Percentiles rank a stretch among this genome's conserved stretches.
Conservation (phyloP, 495 filamentous ascomycete species). For the Usnea hakonensis region DNA sequence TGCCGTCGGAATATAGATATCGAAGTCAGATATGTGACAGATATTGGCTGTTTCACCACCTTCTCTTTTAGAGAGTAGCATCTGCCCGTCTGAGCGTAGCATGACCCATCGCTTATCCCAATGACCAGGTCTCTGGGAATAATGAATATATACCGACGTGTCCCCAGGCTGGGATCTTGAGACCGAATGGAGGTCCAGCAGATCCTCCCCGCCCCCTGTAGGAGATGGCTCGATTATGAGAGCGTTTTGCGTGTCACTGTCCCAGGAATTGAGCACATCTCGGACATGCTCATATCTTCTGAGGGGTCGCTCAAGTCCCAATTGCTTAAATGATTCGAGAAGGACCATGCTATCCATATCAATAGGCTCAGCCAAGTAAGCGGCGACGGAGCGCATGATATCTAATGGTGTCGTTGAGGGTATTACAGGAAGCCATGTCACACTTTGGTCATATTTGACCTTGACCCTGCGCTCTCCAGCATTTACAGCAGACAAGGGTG, state of each 20-base stretch:
- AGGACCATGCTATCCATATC: conserved; percentile 54
- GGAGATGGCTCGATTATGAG: conserved; percentile 53
- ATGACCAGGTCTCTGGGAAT: conserved; percentile 69
- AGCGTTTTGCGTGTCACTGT: conserved; percentile 62
- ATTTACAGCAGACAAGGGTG: conserved; percentile 78
- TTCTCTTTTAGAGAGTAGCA: conserved; percentile 65
- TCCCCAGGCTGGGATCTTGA: conserved; percentile 52
- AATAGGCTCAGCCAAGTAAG: conserved; percentile 49
- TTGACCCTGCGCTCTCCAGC: conserved; percentile 64
- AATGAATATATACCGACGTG: conserved; percentile 61
- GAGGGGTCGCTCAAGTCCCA: conserved; percentile 78
- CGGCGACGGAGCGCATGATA: conserved; percentile 52
- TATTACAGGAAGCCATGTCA: conserved; percentile 57
- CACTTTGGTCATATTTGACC: conserved; percentile 57
- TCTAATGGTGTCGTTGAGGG: conserved; percentile 69
- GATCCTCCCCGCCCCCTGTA: conserved; percentile 36
- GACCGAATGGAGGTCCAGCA: conserved; percentile 46
- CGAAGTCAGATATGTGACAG: conserved; percentile 89
- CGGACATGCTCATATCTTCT: conserved; percentile 81
- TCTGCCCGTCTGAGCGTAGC: conserved; percentile 64
- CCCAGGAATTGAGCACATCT: conserved; percentile 90
- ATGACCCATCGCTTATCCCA: conserved; percentile 86
- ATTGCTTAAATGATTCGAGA: conserved; percentile 62
- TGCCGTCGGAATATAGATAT: conserved; percentile 73
- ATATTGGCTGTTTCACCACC: conserved; percentile 54